Percentiles rank a stretch among this genome's conserved stretches.
These are phyloP conservation scores for Scutellaria baicalensis DNA, from an alignment of 257 asterid genomes.

Conservation along the genomic window DNA sequence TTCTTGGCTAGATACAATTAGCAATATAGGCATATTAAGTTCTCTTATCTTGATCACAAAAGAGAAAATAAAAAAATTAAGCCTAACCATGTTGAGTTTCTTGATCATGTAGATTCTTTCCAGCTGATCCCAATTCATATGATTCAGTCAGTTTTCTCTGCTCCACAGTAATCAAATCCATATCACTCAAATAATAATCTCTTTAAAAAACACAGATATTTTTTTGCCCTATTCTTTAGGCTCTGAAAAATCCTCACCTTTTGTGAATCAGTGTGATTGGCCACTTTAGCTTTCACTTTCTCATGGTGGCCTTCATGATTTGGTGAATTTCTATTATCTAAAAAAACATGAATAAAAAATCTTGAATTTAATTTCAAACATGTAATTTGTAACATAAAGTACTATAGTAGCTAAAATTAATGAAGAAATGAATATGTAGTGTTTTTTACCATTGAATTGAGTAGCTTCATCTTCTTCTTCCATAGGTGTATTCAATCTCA, in stretches of 20 bases:
- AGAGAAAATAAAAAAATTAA: neutral
- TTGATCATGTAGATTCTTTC: slow-evolving; percentile 7
- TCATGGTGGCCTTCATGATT: too few relatives aligned
- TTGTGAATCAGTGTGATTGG: slow-evolving; percentile 4
- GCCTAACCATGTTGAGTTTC: slow-evolving; percentile 29
- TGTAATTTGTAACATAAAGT: too few relatives aligned
- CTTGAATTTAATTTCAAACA: too few relatives aligned
- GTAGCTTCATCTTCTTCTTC: slow-evolving; percentile 19
- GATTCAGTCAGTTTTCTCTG: slow-evolving; percentile 20
- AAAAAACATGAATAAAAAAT: neutral
- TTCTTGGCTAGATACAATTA: slow-evolving; percentile 21
- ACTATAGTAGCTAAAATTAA: too few relatives aligned
- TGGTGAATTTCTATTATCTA: neutral
- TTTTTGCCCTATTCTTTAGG: neutral
- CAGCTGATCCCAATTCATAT: neutral
- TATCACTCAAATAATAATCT: neutral
- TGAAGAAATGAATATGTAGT: too few relatives aligned
- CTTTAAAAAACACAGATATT: neutral
- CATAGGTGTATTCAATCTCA: slow-evolving; percentile 24
- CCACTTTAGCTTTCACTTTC: too few relatives aligned
- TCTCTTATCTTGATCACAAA: too few relatives aligned
- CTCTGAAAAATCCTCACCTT: slow-evolving; percentile 17
- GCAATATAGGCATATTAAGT: too few relatives aligned
- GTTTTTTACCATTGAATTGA: slow-evolving; percentile 20
- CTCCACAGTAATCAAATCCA: neutral